Evolutionary conservation across 2,329 filamentous ascomycete species (phyloP).

Genomic region (Talaromyces albobiverticillius): DNA sequence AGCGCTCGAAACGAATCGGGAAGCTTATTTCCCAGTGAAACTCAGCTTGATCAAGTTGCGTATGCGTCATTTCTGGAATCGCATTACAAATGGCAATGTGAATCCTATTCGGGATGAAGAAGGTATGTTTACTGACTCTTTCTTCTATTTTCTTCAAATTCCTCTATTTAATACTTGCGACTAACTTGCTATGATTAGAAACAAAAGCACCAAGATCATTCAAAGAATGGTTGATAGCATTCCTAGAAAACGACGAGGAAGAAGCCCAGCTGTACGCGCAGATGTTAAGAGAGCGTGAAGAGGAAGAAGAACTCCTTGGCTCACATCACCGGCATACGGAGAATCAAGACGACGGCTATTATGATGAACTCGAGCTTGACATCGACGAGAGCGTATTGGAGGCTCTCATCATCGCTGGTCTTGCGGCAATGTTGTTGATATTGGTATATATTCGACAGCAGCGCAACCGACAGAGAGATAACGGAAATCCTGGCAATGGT

Average conservation of each 20-base stretch:
- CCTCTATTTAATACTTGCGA: background rate
- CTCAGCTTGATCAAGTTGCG: slow-evolving; percentile 83
- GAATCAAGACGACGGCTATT: slow-evolving; percentile 49
- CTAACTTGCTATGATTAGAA: slow-evolving; percentile 45
- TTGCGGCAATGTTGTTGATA: slow-evolving; percentile 71
- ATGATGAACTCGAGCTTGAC: slow-evolving; percentile 60
- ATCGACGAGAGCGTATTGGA: slow-evolving; percentile 79
- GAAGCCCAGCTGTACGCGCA: slow-evolving; percentile 62
- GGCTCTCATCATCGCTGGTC: slow-evolving; percentile 74
- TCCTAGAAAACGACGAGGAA: slow-evolving; percentile 69
- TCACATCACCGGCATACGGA: slow-evolving; percentile 16
- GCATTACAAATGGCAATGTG: slow-evolving; percentile 80
- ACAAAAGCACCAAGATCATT: slow-evolving; percentile 72
- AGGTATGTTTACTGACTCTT: slow-evolving; percentile 52
- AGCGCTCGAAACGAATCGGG: slow-evolving; percentile 83
- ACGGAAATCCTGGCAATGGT: slow-evolving; percentile 24
- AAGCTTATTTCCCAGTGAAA: slow-evolving; percentile 91
- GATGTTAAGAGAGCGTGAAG: slow-evolving; percentile 38
- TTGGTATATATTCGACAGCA: slow-evolving; percentile 71
- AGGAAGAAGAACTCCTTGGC: slow-evolving; percentile 32
- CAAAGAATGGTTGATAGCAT: slow-evolving; percentile 82
- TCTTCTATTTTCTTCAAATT: background rate
- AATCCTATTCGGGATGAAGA: slow-evolving; percentile 91
- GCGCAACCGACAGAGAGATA: slow-evolving; percentile 35
- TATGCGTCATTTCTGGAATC: slow-evolving; percentile 89